Evolutionary conservation across 139 green algal genomes (phyloP), one percentile per base, ranked within the genome.

Genomic region (Parachlorella kessleri): DNA sequence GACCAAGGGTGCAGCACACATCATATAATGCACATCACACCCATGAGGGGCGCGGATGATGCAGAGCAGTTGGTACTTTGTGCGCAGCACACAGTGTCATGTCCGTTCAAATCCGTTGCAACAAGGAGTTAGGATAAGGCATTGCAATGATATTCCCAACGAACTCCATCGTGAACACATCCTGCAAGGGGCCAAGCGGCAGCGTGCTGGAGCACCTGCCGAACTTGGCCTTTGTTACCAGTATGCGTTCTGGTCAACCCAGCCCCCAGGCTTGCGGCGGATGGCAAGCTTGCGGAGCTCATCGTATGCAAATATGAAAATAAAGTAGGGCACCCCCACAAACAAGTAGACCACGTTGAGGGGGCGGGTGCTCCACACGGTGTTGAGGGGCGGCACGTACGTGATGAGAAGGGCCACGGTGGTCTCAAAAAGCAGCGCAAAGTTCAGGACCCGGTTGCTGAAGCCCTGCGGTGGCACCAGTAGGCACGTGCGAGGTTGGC

Each of bases 271-370:
- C 26, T 80, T 83, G 1, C 23, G 18, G 24, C 91, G 79, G 21
- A 96, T 94, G 70, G 84, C 24, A 55, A 65, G 7, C 82, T 96
- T 96, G 39, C 92, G 84, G 2, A 87, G 66, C 76, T 96, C 92
- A 70, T 95, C 92, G 73, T 95, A 92, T 35, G 84, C 38, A 69
- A 96, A 89, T 84, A 92, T 92, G 55, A 92, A 67, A 26, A 94
- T 81, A 55, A 79, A 83, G 72, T 80, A 95, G 9, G 92, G 92
- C 5, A 94, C 36, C 35, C 86, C 90, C 9, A 80, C 64, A 55
- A 92, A 90, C 79, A 93, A 92, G 86, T 95, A 93, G 35, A 93
- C 63, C 14, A 87, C 80, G 59, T 81, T 76, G 40, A 94, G 70
- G 36, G 91, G 91, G 6, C 88, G 75, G 9, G 91, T 95, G 79